phyloP scores from a whole-genome alignment of 1,284 basidiomycete species.

The Sanghuangporus sanghuang region DNA sequence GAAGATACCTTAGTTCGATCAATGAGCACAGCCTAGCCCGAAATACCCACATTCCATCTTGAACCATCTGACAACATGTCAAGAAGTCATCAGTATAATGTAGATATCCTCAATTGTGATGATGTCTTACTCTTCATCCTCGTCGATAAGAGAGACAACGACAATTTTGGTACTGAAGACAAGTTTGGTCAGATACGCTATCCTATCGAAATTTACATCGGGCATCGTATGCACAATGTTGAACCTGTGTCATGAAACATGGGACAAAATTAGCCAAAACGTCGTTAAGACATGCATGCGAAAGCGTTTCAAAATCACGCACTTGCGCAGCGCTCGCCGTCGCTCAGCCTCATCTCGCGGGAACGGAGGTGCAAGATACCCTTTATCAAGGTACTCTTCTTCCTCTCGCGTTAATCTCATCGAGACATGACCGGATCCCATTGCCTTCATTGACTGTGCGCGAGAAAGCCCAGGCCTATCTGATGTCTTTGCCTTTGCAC shows the following conservation, averaged over 20 bases:
- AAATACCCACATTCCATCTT: slow-evolving; percentile 69
- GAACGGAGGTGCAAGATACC: slow-evolving; percentile 75
- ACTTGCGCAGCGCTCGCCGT: slow-evolving; percentile 77
- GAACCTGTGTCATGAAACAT: slow-evolving; percentile 47
- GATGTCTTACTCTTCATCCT: slow-evolving; percentile 63
- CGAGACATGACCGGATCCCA: slow-evolving; percentile 14
- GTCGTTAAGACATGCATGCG: neutral
- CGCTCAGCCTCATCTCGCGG: slow-evolving; percentile 80
- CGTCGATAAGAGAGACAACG: slow-evolving; percentile 77
- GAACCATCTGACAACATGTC: slow-evolving; percentile 53
- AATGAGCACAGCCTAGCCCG: slow-evolving; percentile 10
- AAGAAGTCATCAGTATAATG: slow-evolving; percentile 10
- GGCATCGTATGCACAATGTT: slow-evolving; percentile 82
- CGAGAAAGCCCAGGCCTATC: slow-evolving; percentile 8
- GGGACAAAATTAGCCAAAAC: neutral
- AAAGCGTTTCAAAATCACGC: slow-evolving; percentile 22
- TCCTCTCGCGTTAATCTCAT: slow-evolving; percentile 57
- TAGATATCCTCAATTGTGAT: neutral
- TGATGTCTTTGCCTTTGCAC: neutral
- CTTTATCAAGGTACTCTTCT: slow-evolving; percentile 51
- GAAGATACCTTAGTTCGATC: neutral
- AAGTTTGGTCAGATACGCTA: slow-evolving; percentile 84
- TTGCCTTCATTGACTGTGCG: slow-evolving; percentile 16
- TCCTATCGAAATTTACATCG: slow-evolving; percentile 90
- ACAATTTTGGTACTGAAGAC: slow-evolving; percentile 91